Conservation (phyloP, 176 grass and related monocot species). For the Guadua angustifolia region DNA sequence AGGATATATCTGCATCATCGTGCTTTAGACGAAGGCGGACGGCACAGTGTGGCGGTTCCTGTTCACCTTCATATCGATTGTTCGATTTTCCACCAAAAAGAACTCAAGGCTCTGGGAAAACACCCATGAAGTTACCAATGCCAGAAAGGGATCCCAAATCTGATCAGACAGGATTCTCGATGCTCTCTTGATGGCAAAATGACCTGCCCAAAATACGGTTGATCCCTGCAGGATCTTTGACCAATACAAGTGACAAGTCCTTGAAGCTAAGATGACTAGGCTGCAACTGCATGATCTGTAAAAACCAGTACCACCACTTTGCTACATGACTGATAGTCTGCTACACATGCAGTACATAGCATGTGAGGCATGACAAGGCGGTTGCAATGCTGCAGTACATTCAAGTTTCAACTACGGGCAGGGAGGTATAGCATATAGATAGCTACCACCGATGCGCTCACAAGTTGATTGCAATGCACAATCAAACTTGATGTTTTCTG, state of each 20-base stretch:
- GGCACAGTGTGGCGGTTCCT: background rate
- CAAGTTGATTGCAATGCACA: background rate
- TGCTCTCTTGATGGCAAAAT: slow-evolving; percentile 2
- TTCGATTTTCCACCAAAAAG: background rate
- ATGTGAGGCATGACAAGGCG: background rate
- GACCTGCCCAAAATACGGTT: background rate
- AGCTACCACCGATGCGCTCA: background rate
- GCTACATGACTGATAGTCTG: slow-evolving; percentile 6
- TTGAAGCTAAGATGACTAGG: slow-evolving; percentile 29
- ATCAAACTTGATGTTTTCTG: background rate
- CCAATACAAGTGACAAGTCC: slow-evolving; percentile 15
- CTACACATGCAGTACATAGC: slow-evolving; percentile 1
- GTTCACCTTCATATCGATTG: background rate
- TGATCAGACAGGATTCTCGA: background rate
- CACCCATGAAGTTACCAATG: background rate
- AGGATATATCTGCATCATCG: too few relatives aligned
- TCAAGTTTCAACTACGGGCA: background rate
- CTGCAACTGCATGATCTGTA: slow-evolving; percentile 19
- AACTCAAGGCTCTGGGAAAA: background rate
- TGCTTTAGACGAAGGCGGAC: background rate
- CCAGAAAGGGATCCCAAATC: background rate
- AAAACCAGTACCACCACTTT: slow-evolving; percentile 2
- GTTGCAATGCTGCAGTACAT: background rate
- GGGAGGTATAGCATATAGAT: background rate
- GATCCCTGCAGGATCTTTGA: slow-evolving; percentile 32